These are phyloP conservation scores for Salvia rosmarinus DNA, from an alignment of 257 asterid genomes.

Conservation along the genomic window DNA sequence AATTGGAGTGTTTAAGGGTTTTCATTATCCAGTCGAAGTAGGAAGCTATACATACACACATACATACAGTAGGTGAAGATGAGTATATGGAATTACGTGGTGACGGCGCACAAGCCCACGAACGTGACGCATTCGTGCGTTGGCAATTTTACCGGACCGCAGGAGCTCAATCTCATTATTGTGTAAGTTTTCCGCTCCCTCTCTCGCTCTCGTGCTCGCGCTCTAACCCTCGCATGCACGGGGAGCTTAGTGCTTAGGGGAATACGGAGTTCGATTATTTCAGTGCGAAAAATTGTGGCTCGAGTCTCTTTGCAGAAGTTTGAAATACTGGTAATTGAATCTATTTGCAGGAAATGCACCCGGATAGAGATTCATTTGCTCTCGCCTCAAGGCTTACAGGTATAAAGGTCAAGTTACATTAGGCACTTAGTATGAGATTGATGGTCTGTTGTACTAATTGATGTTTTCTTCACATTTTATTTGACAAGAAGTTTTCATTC, in stretches of 20 bases:
- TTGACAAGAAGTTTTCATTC: background rate
- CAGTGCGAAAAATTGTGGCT: background rate
- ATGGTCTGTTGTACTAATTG: background rate
- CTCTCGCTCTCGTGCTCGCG: background rate
- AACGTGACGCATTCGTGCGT: conserved; percentile 96
- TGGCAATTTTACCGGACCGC: conserved; percentile 93
- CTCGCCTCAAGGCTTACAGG: conserved; percentile 94
- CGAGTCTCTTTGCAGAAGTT: conserved; percentile 14
- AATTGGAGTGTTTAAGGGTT: conserved; percentile 38
- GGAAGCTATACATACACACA: background rate
- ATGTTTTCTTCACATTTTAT: background rate
- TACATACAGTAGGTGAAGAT: conserved; percentile 35
- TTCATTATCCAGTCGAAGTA: conserved; percentile 2
- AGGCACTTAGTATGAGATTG: conserved; percentile 2
- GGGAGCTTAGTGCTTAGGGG: background rate
- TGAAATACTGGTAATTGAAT: conserved; percentile 31
- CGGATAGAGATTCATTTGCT: conserved; percentile 88
- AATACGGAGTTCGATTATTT: background rate
- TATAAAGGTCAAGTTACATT: conserved; percentile 32
- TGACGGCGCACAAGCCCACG: conserved; percentile 99
- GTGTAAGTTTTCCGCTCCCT: conserved; percentile 58
- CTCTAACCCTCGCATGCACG: conserved; percentile 19
- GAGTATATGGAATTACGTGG: conserved; percentile 99
- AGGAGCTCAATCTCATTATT: conserved; percentile 88
- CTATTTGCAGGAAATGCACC: conserved; percentile 80